Evolutionary conservation across 2,329 filamentous ascomycete genomes (phyloP).

Genomic region (Polytolypa hystricis): DNA sequence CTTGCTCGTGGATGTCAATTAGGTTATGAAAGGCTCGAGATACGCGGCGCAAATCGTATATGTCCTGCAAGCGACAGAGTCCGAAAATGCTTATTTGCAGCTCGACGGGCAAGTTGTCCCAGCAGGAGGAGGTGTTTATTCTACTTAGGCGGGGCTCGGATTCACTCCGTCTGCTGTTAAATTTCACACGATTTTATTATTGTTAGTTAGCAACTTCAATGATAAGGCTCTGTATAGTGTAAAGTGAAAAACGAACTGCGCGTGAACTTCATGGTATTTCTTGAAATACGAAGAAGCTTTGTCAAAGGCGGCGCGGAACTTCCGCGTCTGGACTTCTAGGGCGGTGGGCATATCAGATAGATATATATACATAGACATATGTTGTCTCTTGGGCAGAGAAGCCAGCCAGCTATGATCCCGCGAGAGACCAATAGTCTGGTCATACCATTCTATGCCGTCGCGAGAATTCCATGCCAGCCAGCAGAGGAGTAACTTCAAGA

Average conservation of each 20-base stretch:
- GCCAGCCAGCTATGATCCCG: not conserved
- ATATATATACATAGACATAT: not conserved
- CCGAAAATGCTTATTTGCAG: conserved; percentile 32
- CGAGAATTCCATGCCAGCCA: no score
- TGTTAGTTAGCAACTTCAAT: no score
- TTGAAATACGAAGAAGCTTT: conserved; percentile 10
- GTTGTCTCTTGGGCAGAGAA: not conserved
- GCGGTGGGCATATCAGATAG: conserved; percentile 5
- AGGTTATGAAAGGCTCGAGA: conserved; percentile 28
- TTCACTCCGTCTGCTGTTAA: not conserved
- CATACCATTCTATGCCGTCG: not conserved
- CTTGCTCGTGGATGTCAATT: conserved; percentile 27
- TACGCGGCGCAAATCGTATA: conserved; percentile 27
- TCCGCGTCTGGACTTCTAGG: conserved; percentile 10
- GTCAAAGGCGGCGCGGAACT: conserved; percentile 10
- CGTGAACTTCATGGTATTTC: conserved; percentile 2
- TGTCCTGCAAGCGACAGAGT: conserved; percentile 28
- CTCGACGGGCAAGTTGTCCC: conserved; percentile 31
- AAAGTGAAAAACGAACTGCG: not conserved
- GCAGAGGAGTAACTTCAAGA: no score
- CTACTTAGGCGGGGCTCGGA: not conserved
- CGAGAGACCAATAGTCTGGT: not conserved
- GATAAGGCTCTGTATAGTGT: not conserved
- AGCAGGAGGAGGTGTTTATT: conserved; percentile 20
- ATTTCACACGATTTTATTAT: no score